phyloP scores from a whole-genome alignment of 805 yeast genomes.

The Allodekkera sacchari region DNA sequence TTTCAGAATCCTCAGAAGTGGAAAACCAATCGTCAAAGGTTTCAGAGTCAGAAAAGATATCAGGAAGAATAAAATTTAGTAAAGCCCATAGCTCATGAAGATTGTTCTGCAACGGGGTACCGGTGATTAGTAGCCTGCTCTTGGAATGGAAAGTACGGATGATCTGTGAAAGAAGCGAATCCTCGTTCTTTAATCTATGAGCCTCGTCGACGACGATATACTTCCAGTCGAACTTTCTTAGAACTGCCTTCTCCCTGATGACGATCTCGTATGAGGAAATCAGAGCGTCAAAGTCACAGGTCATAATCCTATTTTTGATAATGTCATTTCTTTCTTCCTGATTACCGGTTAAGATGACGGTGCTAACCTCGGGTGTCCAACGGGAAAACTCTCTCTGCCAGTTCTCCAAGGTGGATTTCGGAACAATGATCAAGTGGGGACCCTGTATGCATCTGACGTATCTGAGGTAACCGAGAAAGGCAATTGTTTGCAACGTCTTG shows the following conservation, averaged over 20 bases:
- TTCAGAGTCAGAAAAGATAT: slow-evolving; percentile 64
- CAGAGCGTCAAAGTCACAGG: slow-evolving; percentile 65
- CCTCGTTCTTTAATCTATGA: slow-evolving; percentile 75
- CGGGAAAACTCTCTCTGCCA: slow-evolving; percentile 71
- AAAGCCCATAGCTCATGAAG: slow-evolving; percentile 78
- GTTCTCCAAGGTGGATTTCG: slow-evolving; percentile 73
- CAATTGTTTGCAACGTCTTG: slow-evolving; percentile 72
- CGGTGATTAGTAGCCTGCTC: slow-evolving; percentile 66
- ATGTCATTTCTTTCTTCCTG: slow-evolving; percentile 55
- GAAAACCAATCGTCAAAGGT: slow-evolving; percentile 73
- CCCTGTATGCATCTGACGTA: slow-evolving; percentile 53
- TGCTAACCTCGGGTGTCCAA: slow-evolving; percentile 76
- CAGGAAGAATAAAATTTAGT: slow-evolving; percentile 68
- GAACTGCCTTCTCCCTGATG: slow-evolving; percentile 60
- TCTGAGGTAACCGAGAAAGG: slow-evolving; percentile 65
- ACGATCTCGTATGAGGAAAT: slow-evolving; percentile 71
- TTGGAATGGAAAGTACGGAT: slow-evolving; percentile 64
- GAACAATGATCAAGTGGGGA: slow-evolving; percentile 70
- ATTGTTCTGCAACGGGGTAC: slow-evolving; percentile 77
- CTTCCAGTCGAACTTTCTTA: slow-evolving; percentile 65
- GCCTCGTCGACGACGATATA: slow-evolving; percentile 78
- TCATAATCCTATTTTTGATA: slow-evolving; percentile 39
- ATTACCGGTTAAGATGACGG: slow-evolving; percentile 66
- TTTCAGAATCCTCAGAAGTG: slow-evolving; percentile 29
- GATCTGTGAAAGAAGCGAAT: slow-evolving; percentile 62